A percentile compares a stretch with the other conserved stretches of the same genome.
phyloP scores from a whole-genome alignment of 2,329 filamentous ascomycete species.

The Monosporascus sp. region DNA sequence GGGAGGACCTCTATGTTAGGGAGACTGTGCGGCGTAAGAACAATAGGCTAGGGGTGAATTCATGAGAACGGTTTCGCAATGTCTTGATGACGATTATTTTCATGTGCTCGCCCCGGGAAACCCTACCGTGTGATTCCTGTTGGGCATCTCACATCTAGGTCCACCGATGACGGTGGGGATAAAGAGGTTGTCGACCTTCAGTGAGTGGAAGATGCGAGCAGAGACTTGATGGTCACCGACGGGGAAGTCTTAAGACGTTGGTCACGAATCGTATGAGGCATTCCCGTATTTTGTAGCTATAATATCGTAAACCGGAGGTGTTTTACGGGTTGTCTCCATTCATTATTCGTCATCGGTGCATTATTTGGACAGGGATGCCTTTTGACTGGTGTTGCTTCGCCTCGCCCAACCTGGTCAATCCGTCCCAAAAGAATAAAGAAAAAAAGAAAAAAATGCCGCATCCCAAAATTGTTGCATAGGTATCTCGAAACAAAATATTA shows the following conservation, averaged over 20 bases:
- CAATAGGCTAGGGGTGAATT: neutral
- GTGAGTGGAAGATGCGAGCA: too few species aligned
- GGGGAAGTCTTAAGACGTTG: too few species aligned
- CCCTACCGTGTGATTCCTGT: too few species aligned
- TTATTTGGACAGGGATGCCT: neutral
- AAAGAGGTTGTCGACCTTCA: too few species aligned
- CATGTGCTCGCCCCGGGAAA: too few species aligned
- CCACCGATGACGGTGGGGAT: too few species aligned
- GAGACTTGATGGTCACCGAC: too few species aligned
- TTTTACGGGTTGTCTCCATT: neutral
- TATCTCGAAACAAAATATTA: conserved; percentile 1
- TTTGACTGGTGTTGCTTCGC: neutral
- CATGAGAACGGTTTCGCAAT: neutral
- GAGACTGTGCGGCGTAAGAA: neutral
- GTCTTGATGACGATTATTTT: too few species aligned
- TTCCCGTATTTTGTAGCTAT: too few species aligned
- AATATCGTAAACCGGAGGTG: too few species aligned
- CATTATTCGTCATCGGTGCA: neutral
- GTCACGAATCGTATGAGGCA: too few species aligned
- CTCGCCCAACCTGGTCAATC: neutral
- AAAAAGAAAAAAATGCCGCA: neutral
- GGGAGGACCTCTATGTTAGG: neutral
- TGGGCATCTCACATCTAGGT: too few species aligned
- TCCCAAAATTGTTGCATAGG: conserved; percentile 6
- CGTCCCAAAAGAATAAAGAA: neutral